Conservation (phyloP, 805 yeast genomes). For the Yamadazyma phyllophila region DNA sequence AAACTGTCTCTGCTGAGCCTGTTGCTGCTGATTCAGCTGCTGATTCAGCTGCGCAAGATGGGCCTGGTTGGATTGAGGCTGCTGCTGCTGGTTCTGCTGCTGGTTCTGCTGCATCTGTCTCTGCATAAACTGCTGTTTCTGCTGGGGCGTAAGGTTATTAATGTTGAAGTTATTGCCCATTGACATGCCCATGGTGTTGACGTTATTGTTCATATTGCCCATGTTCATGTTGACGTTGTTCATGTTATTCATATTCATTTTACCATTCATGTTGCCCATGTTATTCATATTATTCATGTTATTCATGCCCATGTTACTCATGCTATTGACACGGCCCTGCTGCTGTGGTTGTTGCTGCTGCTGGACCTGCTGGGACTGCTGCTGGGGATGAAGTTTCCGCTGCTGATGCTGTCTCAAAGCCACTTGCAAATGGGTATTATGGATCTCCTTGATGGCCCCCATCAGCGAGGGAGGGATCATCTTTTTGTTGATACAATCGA, state of each 20-base stretch:
- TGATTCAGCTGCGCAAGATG: background rate
- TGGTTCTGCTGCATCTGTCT: slow-evolving; percentile 31
- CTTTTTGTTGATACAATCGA: slow-evolving; percentile 58
- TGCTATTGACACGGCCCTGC: slow-evolving; percentile 11
- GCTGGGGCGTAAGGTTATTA: slow-evolving; percentile 28
- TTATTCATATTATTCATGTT: slow-evolving; percentile 19
- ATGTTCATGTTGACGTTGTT: slow-evolving; percentile 4
- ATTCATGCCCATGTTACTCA: slow-evolving; percentile 18
- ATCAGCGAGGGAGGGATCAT: slow-evolving; percentile 57
- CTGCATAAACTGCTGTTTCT: slow-evolving; percentile 37
- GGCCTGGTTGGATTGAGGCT: background rate
- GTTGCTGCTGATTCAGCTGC: background rate
- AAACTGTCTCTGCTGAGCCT: slow-evolving; percentile 3
- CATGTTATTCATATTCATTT: slow-evolving; percentile 2
- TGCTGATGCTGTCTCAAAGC: slow-evolving; percentile 51
- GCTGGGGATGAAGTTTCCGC: slow-evolving; percentile 25
- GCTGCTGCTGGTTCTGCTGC: slow-evolving; percentile 13
- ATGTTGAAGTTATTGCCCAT: slow-evolving; percentile 14
- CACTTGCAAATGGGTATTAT: slow-evolving; percentile 62
- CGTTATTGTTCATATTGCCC: too few species aligned
- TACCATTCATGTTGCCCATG: slow-evolving; percentile 9
- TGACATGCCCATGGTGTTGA: too few species aligned
- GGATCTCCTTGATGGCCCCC: slow-evolving; percentile 62
- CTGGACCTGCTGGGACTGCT: slow-evolving; percentile 11
- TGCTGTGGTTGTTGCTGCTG: slow-evolving; percentile 13